These are phyloP conservation scores for Corrigiola litoralis DNA, from an alignment of 179 eudicot genomes.

Conservation along the genomic window DNA sequence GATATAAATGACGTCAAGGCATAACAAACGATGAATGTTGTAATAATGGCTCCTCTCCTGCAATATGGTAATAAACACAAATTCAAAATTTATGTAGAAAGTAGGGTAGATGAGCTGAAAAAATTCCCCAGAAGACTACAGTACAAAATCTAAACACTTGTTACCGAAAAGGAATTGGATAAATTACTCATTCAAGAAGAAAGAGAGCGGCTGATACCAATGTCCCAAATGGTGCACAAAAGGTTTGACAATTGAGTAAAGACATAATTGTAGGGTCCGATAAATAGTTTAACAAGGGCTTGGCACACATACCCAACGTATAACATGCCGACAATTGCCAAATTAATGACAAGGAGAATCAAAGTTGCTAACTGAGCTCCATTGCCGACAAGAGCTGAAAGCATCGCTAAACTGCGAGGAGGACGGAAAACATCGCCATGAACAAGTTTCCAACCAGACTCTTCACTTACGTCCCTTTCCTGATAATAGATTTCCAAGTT, in stretches of 20 bases:
- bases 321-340: constrained; percentile 81
- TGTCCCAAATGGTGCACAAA: neutral
- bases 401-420: constrained; percentile 62
- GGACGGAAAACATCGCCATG: constrained; percentile 96
- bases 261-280: neutral
- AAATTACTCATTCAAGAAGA: no score
- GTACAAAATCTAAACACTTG: neutral
- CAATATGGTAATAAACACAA: constrained; percentile 15
- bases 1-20: constrained; percentile 86
- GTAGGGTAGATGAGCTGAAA: neutral
- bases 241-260: neutral
- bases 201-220: neutral
- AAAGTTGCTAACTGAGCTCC: constrained; percentile 91
- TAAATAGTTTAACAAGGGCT: neutral
- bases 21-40: constrained; percentile 89
- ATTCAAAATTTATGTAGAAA: constrained; percentile 13
- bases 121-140: neutral
- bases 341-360: constrained; percentile 73
- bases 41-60: constrained; percentile 94
- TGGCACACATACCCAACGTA: constrained; percentile 68
- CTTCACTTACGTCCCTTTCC: constrained; percentile 95
- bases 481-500: constrained; percentile 21
- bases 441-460: constrained; percentile 97
- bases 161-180: neutral
- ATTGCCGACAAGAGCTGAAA: constrained; percentile 82